Evolutionary conservation across 2,329 filamentous ascomycete genomes (phyloP).

Genomic region (Fusarium agapanthi): DNA sequence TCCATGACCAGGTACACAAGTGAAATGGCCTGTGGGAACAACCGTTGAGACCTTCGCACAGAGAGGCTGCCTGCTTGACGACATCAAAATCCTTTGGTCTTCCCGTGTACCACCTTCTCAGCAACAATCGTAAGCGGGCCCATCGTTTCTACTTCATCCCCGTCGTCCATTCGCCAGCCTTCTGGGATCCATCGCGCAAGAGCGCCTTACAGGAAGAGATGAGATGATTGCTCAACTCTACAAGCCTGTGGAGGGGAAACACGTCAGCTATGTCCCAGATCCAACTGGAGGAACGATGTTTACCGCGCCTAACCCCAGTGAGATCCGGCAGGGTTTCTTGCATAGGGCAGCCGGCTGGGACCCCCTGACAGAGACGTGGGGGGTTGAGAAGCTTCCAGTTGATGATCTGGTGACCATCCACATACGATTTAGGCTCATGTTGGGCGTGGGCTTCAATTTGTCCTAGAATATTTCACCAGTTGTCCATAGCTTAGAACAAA

Average conservation of each 20-base stretch:
- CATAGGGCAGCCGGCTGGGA: not conserved
- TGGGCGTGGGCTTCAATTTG: not conserved
- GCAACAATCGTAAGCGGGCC: not conserved
- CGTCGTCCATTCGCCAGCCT: not conserved
- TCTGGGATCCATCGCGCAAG: not conserved
- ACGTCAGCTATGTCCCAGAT: not conserved
- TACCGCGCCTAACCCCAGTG: not conserved
- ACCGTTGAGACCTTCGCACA: not conserved
- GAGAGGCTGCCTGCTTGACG: not conserved
- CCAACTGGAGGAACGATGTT: not conserved
- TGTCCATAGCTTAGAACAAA: not conserved
- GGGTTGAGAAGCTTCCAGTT: not conserved
- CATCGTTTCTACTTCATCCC: not conserved
- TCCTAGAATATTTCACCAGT: too few relatives aligned
- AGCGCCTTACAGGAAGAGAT: not conserved
- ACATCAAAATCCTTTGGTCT: not conserved
- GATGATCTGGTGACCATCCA: not conserved
- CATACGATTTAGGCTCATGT: not conserved
- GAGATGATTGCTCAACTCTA: not conserved
- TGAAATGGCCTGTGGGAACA: not conserved
- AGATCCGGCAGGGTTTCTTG: not conserved
- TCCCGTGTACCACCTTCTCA: not conserved
- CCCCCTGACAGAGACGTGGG: accelerated
- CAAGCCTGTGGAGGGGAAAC: too few relatives aligned
- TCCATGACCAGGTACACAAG: not conserved